Evolutionary conservation across 1,284 basidiomycete genomes (phyloP).

Genomic region (Papiliotrema terrestris): DNA sequence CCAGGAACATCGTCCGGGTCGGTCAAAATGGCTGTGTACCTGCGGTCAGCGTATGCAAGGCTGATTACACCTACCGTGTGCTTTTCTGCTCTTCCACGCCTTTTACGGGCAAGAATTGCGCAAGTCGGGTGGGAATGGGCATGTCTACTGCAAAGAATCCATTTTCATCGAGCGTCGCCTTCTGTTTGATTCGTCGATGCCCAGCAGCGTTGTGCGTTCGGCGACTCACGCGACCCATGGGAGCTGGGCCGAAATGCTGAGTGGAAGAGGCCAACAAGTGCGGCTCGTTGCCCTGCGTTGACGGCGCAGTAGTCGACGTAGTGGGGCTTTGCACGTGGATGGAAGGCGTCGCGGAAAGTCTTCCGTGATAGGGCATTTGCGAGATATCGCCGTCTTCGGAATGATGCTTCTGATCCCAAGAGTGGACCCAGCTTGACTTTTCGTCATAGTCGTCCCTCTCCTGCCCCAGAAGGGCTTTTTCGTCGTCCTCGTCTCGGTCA

Average conservation of each 20-base stretch:
- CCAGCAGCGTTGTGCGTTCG: conserved; percentile 58
- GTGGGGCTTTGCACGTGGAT: conserved; percentile 15
- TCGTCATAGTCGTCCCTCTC: not conserved
- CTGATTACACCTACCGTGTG: conserved; percentile 59
- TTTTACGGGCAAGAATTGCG: conserved; percentile 66
- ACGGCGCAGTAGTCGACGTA: not conserved
- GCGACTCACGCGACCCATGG: conserved; percentile 68
- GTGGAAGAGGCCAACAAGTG: conserved; percentile 49
- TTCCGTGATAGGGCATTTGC: not conserved
- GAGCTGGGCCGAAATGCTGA: conserved; percentile 82
- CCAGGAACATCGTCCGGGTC: conserved; percentile 89
- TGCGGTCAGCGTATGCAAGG: conserved; percentile 14
- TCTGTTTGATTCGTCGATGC: conserved; percentile 48
- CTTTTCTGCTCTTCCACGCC: conserved; percentile 79
- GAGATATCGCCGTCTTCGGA: not conserved
- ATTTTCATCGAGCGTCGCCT: conserved; percentile 54
- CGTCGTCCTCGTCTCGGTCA: conserved; percentile 14
- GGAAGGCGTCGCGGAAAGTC: conserved; percentile 1
- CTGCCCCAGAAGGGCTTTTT: conserved; percentile 28
- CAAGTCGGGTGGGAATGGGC: conserved; percentile 75
- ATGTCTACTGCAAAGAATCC: conserved; percentile 84
- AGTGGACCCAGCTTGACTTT: not conserved
- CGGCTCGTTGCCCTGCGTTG: conserved; percentile 1
- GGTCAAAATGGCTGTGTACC: conserved; percentile 79
- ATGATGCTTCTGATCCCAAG: not conserved